Percentiles rank a stretch among this genome's conserved stretches.
Conservation (phyloP, 2,329 filamentous ascomycete genomes). For the Exophiala xenobiotica region DNA sequence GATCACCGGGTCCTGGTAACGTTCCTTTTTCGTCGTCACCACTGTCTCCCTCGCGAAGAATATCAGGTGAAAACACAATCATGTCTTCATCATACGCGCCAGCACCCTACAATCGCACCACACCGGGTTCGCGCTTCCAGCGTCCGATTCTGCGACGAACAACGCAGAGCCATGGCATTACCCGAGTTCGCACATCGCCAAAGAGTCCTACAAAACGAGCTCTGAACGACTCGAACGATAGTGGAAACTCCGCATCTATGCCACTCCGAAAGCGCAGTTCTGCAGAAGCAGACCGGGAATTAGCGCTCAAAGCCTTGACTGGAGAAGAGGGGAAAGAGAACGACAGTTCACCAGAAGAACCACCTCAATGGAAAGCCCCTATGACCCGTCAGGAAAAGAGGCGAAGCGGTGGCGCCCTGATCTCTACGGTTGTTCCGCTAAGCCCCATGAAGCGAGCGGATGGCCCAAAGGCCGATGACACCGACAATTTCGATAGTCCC, state of each 20-base stretch:
- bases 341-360: slow-evolving; percentile 23
- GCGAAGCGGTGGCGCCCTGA: slow-evolving; percentile 47
- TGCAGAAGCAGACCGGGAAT: slow-evolving; percentile 48
- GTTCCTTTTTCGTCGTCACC: slow-evolving; percentile 51
- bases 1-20: slow-evolving; percentile 52
- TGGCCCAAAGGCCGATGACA: slow-evolving; percentile 78
- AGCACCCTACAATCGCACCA: slow-evolving; percentile 63
- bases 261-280: slow-evolving; percentile 36
- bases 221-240: slow-evolving; percentile 67
- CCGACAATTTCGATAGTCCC: slow-evolving; percentile 74
- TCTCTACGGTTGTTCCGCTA: slow-evolving; percentile 51
- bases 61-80: slow-evolving; percentile 54
- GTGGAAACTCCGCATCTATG: slow-evolving; percentile 64
- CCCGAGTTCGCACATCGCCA: slow-evolving; percentile 68
- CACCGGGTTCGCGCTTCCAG: slow-evolving; percentile 63
- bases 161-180: slow-evolving; percentile 33
- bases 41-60: slow-evolving; percentile 58
- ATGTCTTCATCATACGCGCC: slow-evolving; percentile 46
- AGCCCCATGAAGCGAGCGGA: slow-evolving; percentile 93
- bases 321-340: slow-evolving; percentile 32
- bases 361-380: slow-evolving; percentile 35
- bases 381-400: slow-evolving; percentile 51
- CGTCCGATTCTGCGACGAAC: slow-evolving; percentile 45
- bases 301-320: slow-evolving; percentile 43
- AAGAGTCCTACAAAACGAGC: slow-evolving; percentile 79